Evolutionary conservation across 768 basidiomycete species (phyloP).

Genomic region (Amanita subjunquillea): DNA sequence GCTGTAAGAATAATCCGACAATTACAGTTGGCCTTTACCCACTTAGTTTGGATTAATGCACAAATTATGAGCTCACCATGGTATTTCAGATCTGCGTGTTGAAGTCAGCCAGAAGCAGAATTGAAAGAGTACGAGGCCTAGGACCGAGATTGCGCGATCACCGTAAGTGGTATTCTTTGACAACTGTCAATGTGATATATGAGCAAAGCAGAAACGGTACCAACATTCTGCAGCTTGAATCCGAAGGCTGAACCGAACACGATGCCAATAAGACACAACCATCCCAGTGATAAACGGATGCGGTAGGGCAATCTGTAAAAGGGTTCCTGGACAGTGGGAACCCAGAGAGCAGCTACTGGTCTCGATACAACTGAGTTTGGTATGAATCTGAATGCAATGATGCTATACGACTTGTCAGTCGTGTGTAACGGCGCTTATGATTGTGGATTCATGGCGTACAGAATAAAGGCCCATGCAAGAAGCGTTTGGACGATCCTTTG

Average conservation of each 20-base stretch:
- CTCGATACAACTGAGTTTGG: conserved; percentile 59
- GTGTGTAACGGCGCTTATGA: background rate
- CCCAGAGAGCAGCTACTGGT: conserved; percentile 69
- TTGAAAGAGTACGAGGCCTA: conserved; percentile 77
- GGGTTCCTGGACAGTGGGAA: conserved; percentile 51
- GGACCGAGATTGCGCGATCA: conserved; percentile 73
- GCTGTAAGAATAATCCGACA: conserved; percentile 78
- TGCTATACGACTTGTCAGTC: conserved; percentile 21
- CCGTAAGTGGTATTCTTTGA: conserved; percentile 45
- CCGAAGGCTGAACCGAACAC: conserved; percentile 86
- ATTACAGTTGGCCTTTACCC: conserved; percentile 68
- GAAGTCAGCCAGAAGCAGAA: conserved; percentile 63
- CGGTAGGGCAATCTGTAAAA: conserved; percentile 48
- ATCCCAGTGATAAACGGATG: conserved; percentile 55
- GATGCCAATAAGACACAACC: conserved; percentile 66
- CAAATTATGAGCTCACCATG: conserved; percentile 41
- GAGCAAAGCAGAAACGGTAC: conserved; percentile 5
- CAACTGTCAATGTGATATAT: conserved; percentile 8
- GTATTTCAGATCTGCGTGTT: conserved; percentile 47
- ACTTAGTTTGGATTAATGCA: background rate
- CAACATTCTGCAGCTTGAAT: conserved; percentile 50
- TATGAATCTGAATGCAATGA: conserved; percentile 81
- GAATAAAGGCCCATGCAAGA: conserved; percentile 76
- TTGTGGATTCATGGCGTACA: conserved; percentile 29
- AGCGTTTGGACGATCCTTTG: conserved; percentile 70